These are phyloP conservation scores for Lepidium africanum DNA, from an alignment of 345 rosid genomes.

Conservation along the genomic window DNA sequence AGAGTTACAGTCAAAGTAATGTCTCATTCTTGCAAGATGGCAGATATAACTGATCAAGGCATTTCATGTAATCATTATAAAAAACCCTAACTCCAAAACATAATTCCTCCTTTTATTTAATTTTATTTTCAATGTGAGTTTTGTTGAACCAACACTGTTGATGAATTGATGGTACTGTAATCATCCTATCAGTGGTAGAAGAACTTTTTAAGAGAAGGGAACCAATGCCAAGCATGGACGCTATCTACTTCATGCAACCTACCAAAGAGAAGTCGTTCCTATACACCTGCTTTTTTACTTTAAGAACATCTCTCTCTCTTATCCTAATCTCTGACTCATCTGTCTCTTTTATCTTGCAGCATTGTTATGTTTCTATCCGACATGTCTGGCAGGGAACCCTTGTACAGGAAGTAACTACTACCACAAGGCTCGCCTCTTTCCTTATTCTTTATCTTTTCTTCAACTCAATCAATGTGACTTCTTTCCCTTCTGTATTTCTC, in stretches of 20 bases:
- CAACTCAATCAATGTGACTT: neutral
- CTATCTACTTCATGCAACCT: slow-evolving; percentile 82
- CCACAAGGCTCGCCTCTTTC: neutral
- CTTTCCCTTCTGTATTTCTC: neutral
- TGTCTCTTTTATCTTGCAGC: slow-evolving; percentile 50
- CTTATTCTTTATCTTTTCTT: no score
- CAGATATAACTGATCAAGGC: slow-evolving; percentile 94
- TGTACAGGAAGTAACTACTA: slow-evolving; percentile 62
- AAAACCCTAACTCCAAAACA: no score
- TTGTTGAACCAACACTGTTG: neutral
- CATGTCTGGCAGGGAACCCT: slow-evolving; percentile 96
- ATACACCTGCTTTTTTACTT: neutral
- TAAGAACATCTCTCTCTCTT: neutral
- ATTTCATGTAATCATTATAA: slow-evolving; percentile 72
- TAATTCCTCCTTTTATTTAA: neutral
- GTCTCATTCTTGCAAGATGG: slow-evolving; percentile 87
- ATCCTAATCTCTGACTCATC: neutral
- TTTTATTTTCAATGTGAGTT: neutral
- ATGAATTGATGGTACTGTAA: neutral
- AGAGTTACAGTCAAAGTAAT: slow-evolving; percentile 84
- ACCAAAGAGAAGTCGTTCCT: slow-evolving; percentile 66
- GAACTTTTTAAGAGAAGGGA: slow-evolving; percentile 89
- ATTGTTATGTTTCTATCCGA: slow-evolving; percentile 94
- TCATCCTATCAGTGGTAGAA: slow-evolving; percentile 65
- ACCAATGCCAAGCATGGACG: slow-evolving; percentile 88